Evolutionary conservation across 2,329 filamentous ascomycete genomes (phyloP).

Genomic region (Metarhizium humberi): DNA sequence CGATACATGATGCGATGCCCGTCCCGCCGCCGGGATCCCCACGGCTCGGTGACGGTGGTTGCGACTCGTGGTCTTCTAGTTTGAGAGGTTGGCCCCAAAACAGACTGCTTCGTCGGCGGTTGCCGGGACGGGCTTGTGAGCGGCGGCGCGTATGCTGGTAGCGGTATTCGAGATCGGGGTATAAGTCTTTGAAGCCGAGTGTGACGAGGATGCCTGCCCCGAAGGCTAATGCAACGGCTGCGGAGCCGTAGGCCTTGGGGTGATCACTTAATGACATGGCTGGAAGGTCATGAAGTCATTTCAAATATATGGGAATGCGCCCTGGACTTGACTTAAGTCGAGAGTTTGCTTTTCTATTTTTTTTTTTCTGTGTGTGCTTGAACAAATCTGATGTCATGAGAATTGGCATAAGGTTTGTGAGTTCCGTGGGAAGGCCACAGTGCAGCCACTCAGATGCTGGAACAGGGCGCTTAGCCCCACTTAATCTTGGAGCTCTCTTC

Average conservation of each 20-base stretch:
- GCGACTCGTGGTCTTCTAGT: slow-evolving; percentile 46
- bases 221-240: slow-evolving; percentile 64
- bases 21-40: slow-evolving; percentile 42
- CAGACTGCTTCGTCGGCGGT: slow-evolving; percentile 30
- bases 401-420: slow-evolving; percentile 2
- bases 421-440: no score
- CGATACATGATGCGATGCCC: slow-evolving; percentile 86
- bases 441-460: not conserved
- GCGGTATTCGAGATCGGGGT: slow-evolving; percentile 60
- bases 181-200: slow-evolving; percentile 70
- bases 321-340: no score
- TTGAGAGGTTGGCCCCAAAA: slow-evolving; percentile 35
- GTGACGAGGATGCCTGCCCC: slow-evolving; percentile 67
- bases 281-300: not conserved
- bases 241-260: slow-evolving; percentile 51
- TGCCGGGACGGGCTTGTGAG: slow-evolving; percentile 1
- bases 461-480: not conserved
- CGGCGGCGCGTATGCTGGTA: slow-evolving; percentile 39
- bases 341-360: no score
- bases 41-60: not conserved
- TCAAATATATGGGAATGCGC: not conserved
- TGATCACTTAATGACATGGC: slow-evolving; percentile 53
- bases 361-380: slow-evolving; percentile 2
- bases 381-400: slow-evolving; percentile 15
- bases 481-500: not conserved